These are phyloP conservation scores for Annulohypoxylon truncatum DNA, from an alignment of 2,329 filamentous ascomycete genomes.

Conservation along the genomic window DNA sequence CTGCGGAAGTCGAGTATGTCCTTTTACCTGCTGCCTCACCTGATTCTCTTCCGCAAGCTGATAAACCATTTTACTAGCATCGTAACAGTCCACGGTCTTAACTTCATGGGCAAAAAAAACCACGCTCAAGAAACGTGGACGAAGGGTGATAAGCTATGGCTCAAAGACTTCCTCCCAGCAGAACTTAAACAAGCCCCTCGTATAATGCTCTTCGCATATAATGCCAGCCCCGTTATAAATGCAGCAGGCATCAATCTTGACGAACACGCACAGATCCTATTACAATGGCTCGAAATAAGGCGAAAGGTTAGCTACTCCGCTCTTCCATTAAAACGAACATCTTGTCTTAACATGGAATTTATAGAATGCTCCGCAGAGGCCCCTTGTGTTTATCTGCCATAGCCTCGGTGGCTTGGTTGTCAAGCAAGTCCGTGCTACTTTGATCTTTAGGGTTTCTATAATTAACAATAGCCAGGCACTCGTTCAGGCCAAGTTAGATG, in stretches of 20 bases:
- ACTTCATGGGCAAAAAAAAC: background rate
- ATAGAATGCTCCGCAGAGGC: background rate
- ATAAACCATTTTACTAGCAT: background rate
- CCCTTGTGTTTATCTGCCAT: background rate
- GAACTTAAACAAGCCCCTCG: background rate
- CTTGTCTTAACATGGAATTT: background rate
- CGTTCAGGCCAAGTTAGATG: background rate
- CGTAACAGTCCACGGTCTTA: background rate
- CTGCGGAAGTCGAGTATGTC: background rate
- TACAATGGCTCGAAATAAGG: background rate
- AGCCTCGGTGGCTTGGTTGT: background rate
- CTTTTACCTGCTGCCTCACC: no score
- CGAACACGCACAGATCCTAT: background rate
- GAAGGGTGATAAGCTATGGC: background rate
- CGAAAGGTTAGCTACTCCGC: background rate
- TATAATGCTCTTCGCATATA: background rate
- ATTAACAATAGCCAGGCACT: background rate
- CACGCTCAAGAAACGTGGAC: background rate
- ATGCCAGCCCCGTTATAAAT: background rate
- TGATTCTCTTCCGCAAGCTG: no score
- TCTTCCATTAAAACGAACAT: background rate
- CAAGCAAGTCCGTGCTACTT: background rate
- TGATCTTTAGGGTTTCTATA: background rate
- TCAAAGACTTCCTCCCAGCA: background rate
- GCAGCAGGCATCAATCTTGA: background rate